phyloP scores from a whole-genome alignment of 2,329 filamentous ascomycete genomes.

The Ascochyta rabiei region DNA sequence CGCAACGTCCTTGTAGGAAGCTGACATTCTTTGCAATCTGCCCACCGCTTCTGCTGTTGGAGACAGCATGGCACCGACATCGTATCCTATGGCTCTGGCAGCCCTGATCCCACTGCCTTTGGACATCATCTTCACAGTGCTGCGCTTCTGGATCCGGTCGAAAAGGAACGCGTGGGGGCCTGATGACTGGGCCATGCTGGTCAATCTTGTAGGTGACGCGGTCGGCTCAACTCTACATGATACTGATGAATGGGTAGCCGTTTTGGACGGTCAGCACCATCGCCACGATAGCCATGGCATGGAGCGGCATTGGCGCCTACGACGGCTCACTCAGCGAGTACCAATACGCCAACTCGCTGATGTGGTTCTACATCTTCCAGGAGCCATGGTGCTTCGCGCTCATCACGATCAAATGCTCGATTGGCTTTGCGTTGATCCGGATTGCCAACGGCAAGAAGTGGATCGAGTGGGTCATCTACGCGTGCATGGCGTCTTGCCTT shows the following conservation, averaged over 20 bases:
- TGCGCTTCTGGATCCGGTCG: slow-evolving; percentile 19
- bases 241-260: slow-evolving; percentile 5
- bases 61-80: slow-evolving; percentile 16
- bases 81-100: slow-evolving; percentile 20
- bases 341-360: slow-evolving; percentile 15
- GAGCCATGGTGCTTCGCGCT: slow-evolving; percentile 20
- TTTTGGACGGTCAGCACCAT: slow-evolving; percentile 14
- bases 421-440: slow-evolving; percentile 19
- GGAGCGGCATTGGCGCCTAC: slow-evolving; percentile 17
- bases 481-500: slow-evolving; percentile 10
- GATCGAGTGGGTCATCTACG: slow-evolving; percentile 20
- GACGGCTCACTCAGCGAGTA: slow-evolving; percentile 11
- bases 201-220: slow-evolving; percentile 9
- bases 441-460: slow-evolving; percentile 20
- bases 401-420: slow-evolving; percentile 20
- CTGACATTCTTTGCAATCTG: not conserved
- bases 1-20: not conserved
- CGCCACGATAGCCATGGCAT: slow-evolving; percentile 18
- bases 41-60: not conserved
- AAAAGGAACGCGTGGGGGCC: slow-evolving; percentile 20
- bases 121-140: slow-evolving; percentile 13
- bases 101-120: slow-evolving; percentile 15
- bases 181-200: slow-evolving; percentile 23
- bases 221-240: not conserved
- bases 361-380: slow-evolving; percentile 22